phyloP scores from a whole-genome alignment of 2,329 filamentous ascomycete genomes.

The Fusarium equiseti region DNA sequence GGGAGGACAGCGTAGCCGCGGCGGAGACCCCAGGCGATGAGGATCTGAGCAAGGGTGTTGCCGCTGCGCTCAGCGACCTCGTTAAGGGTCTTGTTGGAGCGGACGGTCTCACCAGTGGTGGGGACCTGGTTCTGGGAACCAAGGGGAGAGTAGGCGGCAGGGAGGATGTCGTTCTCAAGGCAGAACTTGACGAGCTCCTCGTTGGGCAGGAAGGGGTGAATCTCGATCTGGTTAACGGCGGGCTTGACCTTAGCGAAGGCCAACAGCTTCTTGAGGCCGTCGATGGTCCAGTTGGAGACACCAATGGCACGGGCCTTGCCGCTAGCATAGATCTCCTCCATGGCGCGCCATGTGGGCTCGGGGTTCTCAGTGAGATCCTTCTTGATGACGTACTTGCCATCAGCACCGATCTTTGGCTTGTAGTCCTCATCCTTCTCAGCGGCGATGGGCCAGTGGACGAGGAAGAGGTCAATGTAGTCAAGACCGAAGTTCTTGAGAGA shows the following conservation, averaged over 20 bases:
- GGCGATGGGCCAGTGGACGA: constrained; percentile 63
- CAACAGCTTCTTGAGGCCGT: constrained; percentile 52
- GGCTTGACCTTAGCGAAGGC: constrained; percentile 60
- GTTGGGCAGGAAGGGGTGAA: constrained; percentile 56
- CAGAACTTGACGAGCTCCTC: constrained; percentile 65
- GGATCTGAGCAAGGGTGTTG: constrained; percentile 64
- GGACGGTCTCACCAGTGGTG: constrained; percentile 45
- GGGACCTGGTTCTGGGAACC: constrained; percentile 63
- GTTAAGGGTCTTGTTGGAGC: constrained; percentile 57
- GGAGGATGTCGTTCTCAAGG: constrained; percentile 63
- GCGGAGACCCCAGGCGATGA: constrained; percentile 71
- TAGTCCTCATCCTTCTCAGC: constrained; percentile 59
- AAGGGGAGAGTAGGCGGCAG: constrained; percentile 70
- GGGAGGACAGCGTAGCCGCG: constrained; percentile 76
- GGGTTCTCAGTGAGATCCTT: constrained; percentile 54
- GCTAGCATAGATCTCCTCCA: constrained; percentile 61
- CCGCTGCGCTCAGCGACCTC: constrained; percentile 64
- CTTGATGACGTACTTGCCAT: constrained; percentile 63
- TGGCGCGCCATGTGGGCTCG: constrained; percentile 66
- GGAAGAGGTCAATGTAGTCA: constrained; percentile 66
- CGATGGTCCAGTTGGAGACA: constrained; percentile 64
- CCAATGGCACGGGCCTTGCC: constrained; percentile 61
- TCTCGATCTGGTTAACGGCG: constrained; percentile 62
- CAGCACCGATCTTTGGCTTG: constrained; percentile 58
- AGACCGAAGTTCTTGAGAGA: constrained; percentile 63